Evolutionary conservation across 139 green algal species (phyloP).

Genomic region (Ulvella scutata): DNA sequence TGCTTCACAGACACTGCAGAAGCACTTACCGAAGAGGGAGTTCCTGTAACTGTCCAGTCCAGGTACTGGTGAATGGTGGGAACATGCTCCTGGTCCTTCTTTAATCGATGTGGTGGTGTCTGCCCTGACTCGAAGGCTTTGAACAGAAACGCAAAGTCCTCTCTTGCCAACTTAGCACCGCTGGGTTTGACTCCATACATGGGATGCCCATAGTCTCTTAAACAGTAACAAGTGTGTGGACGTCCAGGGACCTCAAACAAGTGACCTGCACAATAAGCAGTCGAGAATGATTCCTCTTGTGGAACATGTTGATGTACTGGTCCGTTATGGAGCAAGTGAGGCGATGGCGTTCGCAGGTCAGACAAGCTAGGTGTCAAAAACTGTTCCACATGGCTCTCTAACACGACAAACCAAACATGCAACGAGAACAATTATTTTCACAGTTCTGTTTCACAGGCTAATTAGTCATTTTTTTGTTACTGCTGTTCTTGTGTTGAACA

Average conservation of each 20-base stretch:
- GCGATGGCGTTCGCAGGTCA: too few species aligned
- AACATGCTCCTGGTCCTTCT: slow-evolving; percentile 46
- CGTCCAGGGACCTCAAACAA: slow-evolving; percentile 54
- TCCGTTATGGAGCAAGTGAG: too few species aligned
- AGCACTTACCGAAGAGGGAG: not conserved
- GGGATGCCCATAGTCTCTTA: slow-evolving; percentile 29
- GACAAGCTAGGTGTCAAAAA: too few species aligned
- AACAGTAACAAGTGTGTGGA: slow-evolving; percentile 44
- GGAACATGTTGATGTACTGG: too few species aligned
- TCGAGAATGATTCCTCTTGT: not conserved
- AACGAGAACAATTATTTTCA: not conserved
- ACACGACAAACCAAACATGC: not conserved
- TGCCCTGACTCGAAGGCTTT: slow-evolving; percentile 80
- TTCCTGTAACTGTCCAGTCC: slow-evolving; percentile 78
- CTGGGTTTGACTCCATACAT: slow-evolving; percentile 12
- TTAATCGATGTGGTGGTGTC: slow-evolving; percentile 33
- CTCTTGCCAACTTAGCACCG: slow-evolving; percentile 18
- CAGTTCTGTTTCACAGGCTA: not conserved
- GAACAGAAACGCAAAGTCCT: slow-evolving; percentile 76
- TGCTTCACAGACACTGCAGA: too few species aligned
- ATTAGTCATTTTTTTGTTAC: not conserved
- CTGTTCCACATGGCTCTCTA: too few species aligned
- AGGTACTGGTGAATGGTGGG: slow-evolving; percentile 92
- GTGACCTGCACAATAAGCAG: slow-evolving; percentile 1
- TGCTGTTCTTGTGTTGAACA: not conserved